phyloP scores from a whole-genome alignment of 257 asterid genomes.

The Solanum chilense region DNA sequence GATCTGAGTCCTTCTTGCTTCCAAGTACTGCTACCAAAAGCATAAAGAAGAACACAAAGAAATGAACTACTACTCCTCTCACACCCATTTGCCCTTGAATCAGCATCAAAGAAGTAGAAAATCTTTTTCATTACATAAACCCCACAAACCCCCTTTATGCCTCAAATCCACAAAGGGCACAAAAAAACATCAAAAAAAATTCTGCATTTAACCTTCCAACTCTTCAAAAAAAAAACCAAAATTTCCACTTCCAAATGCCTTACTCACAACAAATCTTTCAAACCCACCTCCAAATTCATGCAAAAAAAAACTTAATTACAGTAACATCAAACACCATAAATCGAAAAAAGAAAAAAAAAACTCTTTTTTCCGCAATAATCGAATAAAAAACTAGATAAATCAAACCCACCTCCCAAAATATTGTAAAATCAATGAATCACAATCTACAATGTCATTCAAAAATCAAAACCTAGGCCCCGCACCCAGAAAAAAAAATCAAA shows the following conservation, averaged over 20 bases:
- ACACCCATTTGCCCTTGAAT: constrained; percentile 36
- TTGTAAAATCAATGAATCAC: not conserved
- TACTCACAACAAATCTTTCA: constrained; percentile 4
- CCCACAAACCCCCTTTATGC: constrained; percentile 6
- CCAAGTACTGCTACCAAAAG: constrained; percentile 25
- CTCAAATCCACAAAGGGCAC: constrained; percentile 10
- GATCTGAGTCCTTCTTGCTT: constrained; percentile 28
- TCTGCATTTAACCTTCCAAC: constrained; percentile 8
- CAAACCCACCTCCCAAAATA: not conserved
- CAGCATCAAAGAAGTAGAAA: constrained; percentile 22
- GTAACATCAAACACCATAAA: not conserved
- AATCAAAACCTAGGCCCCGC: not conserved
- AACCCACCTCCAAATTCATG: constrained; percentile 11
- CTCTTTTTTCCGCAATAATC: not conserved
- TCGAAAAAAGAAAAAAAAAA: not conserved
- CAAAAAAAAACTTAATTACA: not conserved
- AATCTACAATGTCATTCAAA: constrained; percentile 1
- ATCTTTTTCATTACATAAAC: constrained; percentile 27
- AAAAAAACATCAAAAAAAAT: constrained; percentile 21
- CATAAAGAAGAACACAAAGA: constrained; percentile 30
- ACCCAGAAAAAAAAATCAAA: not conserved
- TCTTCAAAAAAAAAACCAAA: not conserved
- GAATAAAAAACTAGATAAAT: not conserved
- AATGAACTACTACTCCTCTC: constrained; percentile 17
- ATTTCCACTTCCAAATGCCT: constrained; percentile 2